A percentile compares a stretch with the other conserved stretches of the same genome.
Conservation (phyloP, 139 green algal genomes). For the Picochlorum sp. region DNA sequence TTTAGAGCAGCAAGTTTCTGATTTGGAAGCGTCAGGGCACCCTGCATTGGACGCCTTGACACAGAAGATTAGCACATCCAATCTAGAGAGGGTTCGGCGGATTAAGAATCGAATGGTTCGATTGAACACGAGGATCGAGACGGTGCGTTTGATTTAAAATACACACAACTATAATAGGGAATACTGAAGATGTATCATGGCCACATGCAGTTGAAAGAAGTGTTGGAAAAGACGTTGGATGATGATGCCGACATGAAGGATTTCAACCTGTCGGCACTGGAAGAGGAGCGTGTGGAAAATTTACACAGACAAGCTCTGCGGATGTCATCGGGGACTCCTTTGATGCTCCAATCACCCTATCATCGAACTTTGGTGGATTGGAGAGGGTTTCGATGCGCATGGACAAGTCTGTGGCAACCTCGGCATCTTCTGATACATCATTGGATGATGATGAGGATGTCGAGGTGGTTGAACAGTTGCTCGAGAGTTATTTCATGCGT, state of each 20-base stretch:
- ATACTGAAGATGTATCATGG: too few relatives aligned
- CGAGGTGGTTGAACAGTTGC: constrained; percentile 61
- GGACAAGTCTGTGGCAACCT: constrained; percentile 2
- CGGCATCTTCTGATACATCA: background rate
- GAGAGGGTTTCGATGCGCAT: background rate
- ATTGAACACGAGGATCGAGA: constrained; percentile 29
- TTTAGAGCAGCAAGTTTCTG: constrained; percentile 51
- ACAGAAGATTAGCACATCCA: constrained; percentile 58
- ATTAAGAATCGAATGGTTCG: constrained; percentile 61
- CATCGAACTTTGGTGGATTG: background rate
- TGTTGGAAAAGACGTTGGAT: constrained; percentile 50
- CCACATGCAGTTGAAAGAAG: constrained; percentile 21
- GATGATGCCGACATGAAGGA: constrained; percentile 54
- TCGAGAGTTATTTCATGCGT: constrained; percentile 64
- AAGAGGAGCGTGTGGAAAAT: constrained; percentile 2
- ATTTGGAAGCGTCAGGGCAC: constrained; percentile 69
- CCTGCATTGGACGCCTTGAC: constrained; percentile 75
- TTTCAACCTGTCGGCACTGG: constrained; percentile 43
- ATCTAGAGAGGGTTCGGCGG: constrained; percentile 76
- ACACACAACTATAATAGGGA: too few relatives aligned
- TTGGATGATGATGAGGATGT: constrained; percentile 19
- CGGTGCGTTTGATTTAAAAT: background rate
- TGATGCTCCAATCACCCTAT: constrained; percentile 8
- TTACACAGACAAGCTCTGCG: background rate
- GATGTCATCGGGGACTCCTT: constrained; percentile 4